A percentile compares a stretch with the other conserved stretches of the same genome.
Evolutionary conservation across 2,329 filamentous ascomycete species (phyloP).

Genomic region (Cryphonectria nitschkei): DNA sequence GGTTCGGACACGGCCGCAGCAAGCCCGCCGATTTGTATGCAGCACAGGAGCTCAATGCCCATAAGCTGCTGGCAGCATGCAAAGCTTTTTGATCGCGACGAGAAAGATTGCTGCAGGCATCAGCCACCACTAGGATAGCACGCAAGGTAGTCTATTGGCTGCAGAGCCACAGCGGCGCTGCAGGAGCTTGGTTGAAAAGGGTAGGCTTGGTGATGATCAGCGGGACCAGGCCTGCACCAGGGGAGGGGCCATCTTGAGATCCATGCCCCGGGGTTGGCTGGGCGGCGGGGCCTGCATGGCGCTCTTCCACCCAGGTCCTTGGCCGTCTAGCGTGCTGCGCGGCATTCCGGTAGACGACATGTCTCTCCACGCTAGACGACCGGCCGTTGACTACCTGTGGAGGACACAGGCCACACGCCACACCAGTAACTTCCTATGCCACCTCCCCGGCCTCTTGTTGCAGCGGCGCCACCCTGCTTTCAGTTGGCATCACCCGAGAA

Average conservation of each 20-base stretch:
- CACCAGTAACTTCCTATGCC: not conserved
- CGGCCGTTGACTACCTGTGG: constrained; percentile 2
- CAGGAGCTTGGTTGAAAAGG: constrained; percentile 20
- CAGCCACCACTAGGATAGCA: not conserved
- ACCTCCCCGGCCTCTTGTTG: constrained; percentile 9
- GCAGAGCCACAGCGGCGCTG: not conserved
- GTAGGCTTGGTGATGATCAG: constrained; percentile 21
- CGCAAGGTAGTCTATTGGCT: constrained; percentile 19
- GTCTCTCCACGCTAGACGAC: not conserved
- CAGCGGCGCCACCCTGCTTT: constrained; percentile 9
- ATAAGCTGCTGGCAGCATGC: not conserved
- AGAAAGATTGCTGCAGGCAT: not conserved
- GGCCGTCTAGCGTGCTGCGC: constrained; percentile 7
- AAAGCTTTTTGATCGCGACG: not conserved
- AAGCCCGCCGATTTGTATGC: not conserved
- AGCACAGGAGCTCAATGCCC: not conserved
- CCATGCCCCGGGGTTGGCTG: constrained; percentile 14
- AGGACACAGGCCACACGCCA: constrained; percentile 16
- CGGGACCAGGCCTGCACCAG: constrained; percentile 13
- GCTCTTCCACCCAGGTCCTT: not conserved
- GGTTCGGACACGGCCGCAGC: not conserved
- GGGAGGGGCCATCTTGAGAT: constrained; percentile 14
- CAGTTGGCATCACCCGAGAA: constrained; percentile 5
- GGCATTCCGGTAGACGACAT: constrained; percentile 11
- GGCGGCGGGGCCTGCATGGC: not conserved